Base-by-base conservation (phyloP, 2,329 filamentous ascomycete genomes). In the Fusarium miscanthi region DNA sequence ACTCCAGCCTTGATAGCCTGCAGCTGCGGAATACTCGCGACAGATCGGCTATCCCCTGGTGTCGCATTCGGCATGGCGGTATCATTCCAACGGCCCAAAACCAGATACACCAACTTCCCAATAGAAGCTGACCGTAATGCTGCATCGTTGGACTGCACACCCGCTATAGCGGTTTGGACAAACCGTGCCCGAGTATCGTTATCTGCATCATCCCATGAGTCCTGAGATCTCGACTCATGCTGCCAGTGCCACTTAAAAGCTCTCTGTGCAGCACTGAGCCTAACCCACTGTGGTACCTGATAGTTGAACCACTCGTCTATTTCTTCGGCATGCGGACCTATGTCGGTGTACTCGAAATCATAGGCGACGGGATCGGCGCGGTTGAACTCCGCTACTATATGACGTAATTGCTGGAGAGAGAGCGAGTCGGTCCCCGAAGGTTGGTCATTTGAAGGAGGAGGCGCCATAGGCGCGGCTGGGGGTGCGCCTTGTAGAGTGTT, bases 301-400 rank as follows among this genome's bases (percentile, higher is more conserved):
- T 98, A 98, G 59, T 92, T 91, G 82, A 99, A 99, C 96, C 96
- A 99, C 83, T 99, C 96, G 80, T 98, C 94, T 52, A 99, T 87
- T 84, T 99, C 96, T 72, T 96, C 94, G 23, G 93, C 90, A 76
- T 97, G 92, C 2, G 90, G 85, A 27, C 91, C 91, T 62, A 88
- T 88, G 81, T 95, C 93, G 31, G 88, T 85, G 83, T 95, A 95
- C 71, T 89, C 89, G 80, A 97, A 99, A 68, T 96, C 94, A 85
- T 99, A 99, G 16, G 90, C 90, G 46, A 88, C 85, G 54, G 92
- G 88, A 73, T 94, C 92, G 57, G 86, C 80, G 71, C 89, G 89
- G 21, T 92, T 92, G 74, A 94, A 90, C 66, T 95, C 93, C 70
- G 90, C 89, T 23, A 95, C 91, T 59, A 95, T 88, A 73, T 89